Percentiles rank a stretch among this genome's conserved stretches.
phyloP scores from a whole-genome alignment of 2,329 filamentous ascomycete species.

The Aspergillus amoenus region DNA sequence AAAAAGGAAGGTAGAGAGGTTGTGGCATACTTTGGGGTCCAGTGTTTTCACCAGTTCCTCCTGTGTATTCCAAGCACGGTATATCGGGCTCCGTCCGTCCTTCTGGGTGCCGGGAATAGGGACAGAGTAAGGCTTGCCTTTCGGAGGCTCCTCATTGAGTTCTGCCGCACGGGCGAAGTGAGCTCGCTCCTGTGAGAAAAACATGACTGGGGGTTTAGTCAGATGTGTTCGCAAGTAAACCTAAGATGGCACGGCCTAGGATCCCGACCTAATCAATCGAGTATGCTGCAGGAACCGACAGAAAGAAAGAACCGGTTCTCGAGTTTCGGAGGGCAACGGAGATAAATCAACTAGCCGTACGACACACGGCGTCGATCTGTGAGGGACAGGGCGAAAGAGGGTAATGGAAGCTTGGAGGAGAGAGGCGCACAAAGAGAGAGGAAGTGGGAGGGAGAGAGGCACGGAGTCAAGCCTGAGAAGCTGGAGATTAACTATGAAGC shows the following conservation, averaged over 20 bases:
- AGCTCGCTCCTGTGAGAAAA: slow-evolving; percentile 35
- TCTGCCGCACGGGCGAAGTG: slow-evolving; percentile 46
- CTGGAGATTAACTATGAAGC: neutral
- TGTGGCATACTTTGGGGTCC: slow-evolving; percentile 60
- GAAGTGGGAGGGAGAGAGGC: neutral
- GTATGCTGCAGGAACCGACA: neutral
- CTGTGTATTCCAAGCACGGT: slow-evolving; percentile 77
- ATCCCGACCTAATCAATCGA: neutral
- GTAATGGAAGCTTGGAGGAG: neutral
- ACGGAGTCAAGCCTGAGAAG: neutral
- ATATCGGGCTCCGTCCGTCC: slow-evolving; percentile 71
- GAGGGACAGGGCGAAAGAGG: neutral
- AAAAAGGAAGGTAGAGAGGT: neutral
- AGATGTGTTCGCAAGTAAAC: neutral
- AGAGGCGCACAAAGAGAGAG: neutral
- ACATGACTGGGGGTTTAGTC: slow-evolving; percentile 27
- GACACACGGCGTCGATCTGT: neutral
- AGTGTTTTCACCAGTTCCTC: slow-evolving; percentile 71
- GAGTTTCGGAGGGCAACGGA: neutral
- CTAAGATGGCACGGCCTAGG: neutral
- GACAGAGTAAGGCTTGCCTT: slow-evolving; percentile 75
- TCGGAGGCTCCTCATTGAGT: slow-evolving; percentile 63
- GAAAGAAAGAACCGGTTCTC: neutral
- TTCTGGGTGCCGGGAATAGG: slow-evolving; percentile 72
- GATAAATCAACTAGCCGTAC: neutral